A percentile compares a stretch with the other conserved stretches of the same genome.
Conservation (phyloP, 169 alveolate species). For the Cryptosporidium felis region DNA sequence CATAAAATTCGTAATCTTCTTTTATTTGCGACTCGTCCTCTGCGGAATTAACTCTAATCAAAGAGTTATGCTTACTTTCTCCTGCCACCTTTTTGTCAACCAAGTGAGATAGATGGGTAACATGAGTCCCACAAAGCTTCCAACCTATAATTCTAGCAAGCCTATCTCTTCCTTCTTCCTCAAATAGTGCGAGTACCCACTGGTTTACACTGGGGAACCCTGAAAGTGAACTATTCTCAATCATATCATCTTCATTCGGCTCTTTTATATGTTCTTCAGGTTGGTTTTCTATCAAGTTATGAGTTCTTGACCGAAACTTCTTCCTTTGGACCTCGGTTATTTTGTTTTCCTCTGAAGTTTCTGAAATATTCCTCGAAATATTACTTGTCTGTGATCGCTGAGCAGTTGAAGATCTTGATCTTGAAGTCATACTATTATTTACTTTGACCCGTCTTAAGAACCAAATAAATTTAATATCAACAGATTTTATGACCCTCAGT, state of each 20-base stretch:
- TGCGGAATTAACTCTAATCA: slow-evolving; percentile 29
- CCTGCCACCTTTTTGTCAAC: slow-evolving; percentile 20
- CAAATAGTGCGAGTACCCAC: slow-evolving; percentile 63
- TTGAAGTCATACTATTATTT: background rate
- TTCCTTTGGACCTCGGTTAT: background rate
- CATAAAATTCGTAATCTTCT: slow-evolving; percentile 87
- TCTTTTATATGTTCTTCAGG: background rate
- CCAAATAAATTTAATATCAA: no score
- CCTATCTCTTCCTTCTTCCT: slow-evolving; percentile 9
- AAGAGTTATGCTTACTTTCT: background rate
- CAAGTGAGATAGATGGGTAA: slow-evolving; percentile 47
- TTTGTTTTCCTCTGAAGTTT: background rate
- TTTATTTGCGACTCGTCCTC: background rate
- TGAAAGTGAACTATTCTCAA: no score
- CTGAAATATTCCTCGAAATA: background rate
- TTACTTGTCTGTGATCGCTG: background rate
- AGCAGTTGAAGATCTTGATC: background rate
- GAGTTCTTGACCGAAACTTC: background rate
- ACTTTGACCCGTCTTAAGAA: no score
- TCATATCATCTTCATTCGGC: background rate
- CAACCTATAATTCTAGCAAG: slow-evolving; percentile 63
- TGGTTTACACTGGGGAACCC: slow-evolving; percentile 42
- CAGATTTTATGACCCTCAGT: no score
- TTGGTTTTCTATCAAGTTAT: background rate
- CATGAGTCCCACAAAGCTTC: slow-evolving; percentile 48